Evolutionary conservation across 2,329 filamentous ascomycete genomes (phyloP), one percentile per base, ranked within the genome.

Genomic region (Dactylonectria estremocensis): DNA sequence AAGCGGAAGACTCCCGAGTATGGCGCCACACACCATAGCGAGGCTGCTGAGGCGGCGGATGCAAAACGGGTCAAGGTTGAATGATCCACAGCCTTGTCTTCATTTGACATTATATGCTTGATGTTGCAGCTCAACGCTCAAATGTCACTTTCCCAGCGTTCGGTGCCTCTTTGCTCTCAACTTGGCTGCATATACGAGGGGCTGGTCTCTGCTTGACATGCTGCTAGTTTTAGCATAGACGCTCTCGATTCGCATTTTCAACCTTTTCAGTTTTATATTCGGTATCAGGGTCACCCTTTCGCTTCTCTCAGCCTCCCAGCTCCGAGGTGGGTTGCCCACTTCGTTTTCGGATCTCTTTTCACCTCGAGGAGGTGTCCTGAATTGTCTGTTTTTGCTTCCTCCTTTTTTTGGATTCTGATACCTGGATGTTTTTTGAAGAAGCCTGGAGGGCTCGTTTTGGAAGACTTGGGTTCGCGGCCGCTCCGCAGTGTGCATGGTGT

Each of bases 1-100:
- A 90, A 90, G 78, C 81, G 88, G 67, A 90, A 90, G 79, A 90
- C 87, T 66, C 87, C 87, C 1, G 88, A 90, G 9, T 80, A 82
- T 40, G 83, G 80, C 56, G 78, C 77, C 11, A 79, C 77, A n/a
- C 80, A 81, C 2, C 77, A 81, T 2, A 77, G 78, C 9, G 86
- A 87, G 28, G 76, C 80, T 3, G 77, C 81, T 3, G 85, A 86
- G 24, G 72, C 76, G 45, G 78, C 78, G 18, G 87, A 89, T 28
- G 73, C 85, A 9, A 90, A 90, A 78, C 81, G 88, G 59, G 74
- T 87, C 66, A 87, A 84, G 75, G 84, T 89, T 49, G 87, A 89
- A 18, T 86, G 72, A 72, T 56, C 31, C 28, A 56, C n/a, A 53
- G 16, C 40, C 24, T 14, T 18, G 43, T 49, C 3, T 48, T 40